These are phyloP conservation scores for Mycothermus thermophilus DNA, from an alignment of 495 filamentous ascomycete genomes.

Conservation along the genomic window DNA sequence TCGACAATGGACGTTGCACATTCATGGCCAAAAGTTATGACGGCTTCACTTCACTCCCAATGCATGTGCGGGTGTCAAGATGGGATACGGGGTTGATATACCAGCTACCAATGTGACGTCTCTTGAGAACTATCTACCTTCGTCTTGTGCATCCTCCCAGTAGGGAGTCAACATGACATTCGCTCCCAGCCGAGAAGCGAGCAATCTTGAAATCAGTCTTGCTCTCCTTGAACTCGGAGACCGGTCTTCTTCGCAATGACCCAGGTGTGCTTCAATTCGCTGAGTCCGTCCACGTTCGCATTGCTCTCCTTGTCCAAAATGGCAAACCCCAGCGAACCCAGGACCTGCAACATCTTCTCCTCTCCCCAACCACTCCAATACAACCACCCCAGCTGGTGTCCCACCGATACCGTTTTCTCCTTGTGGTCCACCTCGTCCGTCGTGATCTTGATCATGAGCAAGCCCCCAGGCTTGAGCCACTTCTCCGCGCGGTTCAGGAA, in stretches of 20 bases:
- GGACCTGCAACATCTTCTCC: constrained; percentile 12
- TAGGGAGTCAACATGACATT: no score
- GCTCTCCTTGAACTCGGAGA: no score
- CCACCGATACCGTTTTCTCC: constrained; percentile 17
- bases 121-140: no score
- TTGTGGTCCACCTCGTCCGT: constrained; percentile 8
- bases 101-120: no score
- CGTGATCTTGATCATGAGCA: constrained; percentile 21
- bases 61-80: no score
- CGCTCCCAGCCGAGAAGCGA: no score
- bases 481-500: constrained; percentile 14
- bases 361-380: constrained; percentile 24
- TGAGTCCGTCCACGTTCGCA: constrained; percentile 8
- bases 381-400: constrained; percentile 24
- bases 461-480: constrained; percentile 23
- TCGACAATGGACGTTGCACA: no score
- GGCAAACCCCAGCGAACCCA: constrained; percentile 13
- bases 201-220: no score
- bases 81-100: no score
- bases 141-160: no score
- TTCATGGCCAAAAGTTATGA: no score
- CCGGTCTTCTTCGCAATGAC: constrained; percentile 17
- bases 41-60: no score
- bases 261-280: constrained; percentile 21
- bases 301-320: constrained; percentile 12